Percentiles rank a stretch among this genome's conserved stretches.
Evolutionary conservation across 768 basidiomycete species (phyloP).

Genomic region (Leccinum broughii): DNA sequence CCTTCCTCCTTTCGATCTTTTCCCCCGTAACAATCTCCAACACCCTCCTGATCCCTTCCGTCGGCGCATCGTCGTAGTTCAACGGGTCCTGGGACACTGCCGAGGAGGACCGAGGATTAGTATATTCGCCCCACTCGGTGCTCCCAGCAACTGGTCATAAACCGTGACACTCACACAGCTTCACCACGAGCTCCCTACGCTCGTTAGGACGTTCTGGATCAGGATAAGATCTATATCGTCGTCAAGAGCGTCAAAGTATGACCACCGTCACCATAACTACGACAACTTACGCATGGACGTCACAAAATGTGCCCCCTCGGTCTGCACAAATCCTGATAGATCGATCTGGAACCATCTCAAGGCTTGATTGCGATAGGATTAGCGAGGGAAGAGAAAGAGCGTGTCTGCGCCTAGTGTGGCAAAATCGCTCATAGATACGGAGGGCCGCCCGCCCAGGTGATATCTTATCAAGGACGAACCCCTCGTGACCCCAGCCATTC

Average conservation of each 20-base stretch:
- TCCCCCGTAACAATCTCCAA: conserved; percentile 75
- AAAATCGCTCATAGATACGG: not conserved
- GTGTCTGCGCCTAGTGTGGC: not conserved
- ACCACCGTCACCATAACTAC: not conserved
- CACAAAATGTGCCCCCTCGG: conserved; percentile 91
- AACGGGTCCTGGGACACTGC: conserved; percentile 85
- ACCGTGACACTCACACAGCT: conserved; percentile 58
- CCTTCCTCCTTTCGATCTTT: conserved; percentile 61
- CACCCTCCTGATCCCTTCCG: conserved; percentile 88
- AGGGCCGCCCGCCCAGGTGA: not conserved
- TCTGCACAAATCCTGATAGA: conserved; percentile 87
- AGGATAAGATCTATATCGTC: conserved; percentile 60
- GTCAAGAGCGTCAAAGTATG: not conserved
- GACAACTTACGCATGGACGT: conserved; percentile 71
- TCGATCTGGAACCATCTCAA: conserved; percentile 54
- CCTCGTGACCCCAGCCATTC: conserved; percentile 1
- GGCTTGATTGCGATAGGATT: not conserved
- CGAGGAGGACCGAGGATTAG: not conserved
- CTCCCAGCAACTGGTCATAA: not conserved
- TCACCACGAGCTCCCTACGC: conserved; percentile 83
- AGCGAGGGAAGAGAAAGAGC: not conserved
- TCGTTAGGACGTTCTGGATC: conserved; percentile 61
- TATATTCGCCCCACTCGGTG: not conserved
- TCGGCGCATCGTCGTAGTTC: conserved; percentile 91
- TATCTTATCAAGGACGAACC: conserved; percentile 10